phyloP scores from a whole-genome alignment of 345 rosid genomes.

The Eucalyptus shirleyi region DNA sequence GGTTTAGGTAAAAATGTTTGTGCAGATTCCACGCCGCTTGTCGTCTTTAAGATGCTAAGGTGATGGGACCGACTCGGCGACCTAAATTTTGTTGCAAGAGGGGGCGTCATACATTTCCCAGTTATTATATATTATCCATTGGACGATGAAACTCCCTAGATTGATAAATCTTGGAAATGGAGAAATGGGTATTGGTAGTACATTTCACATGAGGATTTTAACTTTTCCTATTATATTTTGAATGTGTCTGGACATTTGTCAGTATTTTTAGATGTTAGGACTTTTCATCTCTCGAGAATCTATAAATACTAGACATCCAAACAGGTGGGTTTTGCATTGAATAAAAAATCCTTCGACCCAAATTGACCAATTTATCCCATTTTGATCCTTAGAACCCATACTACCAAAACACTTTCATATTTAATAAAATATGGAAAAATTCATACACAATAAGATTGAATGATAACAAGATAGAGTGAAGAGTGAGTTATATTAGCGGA shows the following conservation, averaged over 20 bases:
- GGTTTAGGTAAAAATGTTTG: neutral
- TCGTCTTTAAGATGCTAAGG: neutral
- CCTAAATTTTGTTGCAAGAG: neutral
- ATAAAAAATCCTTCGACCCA: accelerated
- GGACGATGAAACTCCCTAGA: neutral
- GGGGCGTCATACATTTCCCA: neutral
- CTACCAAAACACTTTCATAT: too few species aligned
- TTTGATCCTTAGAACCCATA: accelerated
- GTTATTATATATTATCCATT: neutral
- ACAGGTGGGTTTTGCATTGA: accelerated
- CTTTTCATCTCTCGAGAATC: neutral
- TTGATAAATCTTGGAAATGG: neutral
- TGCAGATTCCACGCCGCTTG: neutral
- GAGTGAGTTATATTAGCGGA: accelerated
- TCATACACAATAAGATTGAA: neutral
- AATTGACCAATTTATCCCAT: too few species aligned
- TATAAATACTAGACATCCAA: too few species aligned
- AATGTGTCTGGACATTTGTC: neutral
- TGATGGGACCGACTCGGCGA: neutral
- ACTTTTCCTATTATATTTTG: neutral
- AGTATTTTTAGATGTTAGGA: accelerated
- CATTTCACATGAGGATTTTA: neutral
- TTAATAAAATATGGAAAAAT: too few species aligned
- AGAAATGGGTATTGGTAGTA: neutral
- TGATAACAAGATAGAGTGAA: too few species aligned